Conservation (phyloP, 2,329 filamentous ascomycete species). For the Epichloe amarillans region DNA sequence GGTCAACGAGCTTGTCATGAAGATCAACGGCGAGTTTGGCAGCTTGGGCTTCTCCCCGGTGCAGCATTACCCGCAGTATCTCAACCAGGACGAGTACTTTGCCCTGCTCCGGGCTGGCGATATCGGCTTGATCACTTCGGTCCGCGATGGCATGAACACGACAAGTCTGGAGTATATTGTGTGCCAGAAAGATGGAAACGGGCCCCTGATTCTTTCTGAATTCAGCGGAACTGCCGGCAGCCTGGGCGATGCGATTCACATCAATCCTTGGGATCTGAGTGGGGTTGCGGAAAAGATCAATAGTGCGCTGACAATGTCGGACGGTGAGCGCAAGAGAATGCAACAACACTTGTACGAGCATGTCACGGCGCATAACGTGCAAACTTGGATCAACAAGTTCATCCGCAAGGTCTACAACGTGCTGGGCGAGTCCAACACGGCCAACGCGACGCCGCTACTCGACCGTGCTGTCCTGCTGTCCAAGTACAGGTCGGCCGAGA, state of each 20-base stretch:
- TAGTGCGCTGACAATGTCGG: slow-evolving; percentile 63
- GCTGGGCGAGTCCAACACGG: slow-evolving; percentile 61
- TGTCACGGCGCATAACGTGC: slow-evolving; percentile 74
- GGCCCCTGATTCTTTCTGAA: slow-evolving; percentile 86
- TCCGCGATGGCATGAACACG: slow-evolving; percentile 96
- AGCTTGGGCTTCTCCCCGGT: slow-evolving; percentile 82
- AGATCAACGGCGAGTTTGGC: slow-evolving; percentile 84
- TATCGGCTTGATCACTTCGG: slow-evolving; percentile 87
- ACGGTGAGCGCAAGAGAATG: slow-evolving; percentile 50
- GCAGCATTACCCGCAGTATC: slow-evolving; percentile 88
- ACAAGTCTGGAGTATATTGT: slow-evolving; percentile 91
- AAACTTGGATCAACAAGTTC: slow-evolving; percentile 72
- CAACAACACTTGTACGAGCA: slow-evolving; percentile 68
- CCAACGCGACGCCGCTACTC: slow-evolving; percentile 66
- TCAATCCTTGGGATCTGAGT: slow-evolving; percentile 88
- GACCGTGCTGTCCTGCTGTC: slow-evolving; percentile 60
- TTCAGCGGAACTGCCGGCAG: slow-evolving; percentile 90
- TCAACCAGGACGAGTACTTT: slow-evolving; percentile 84
- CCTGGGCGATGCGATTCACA: slow-evolving; percentile 75
- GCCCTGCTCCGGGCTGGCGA: slow-evolving; percentile 82
- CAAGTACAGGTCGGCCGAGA: slow-evolving; percentile 61
- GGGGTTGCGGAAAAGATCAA: slow-evolving; percentile 78
- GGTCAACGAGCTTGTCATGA: slow-evolving; percentile 79
- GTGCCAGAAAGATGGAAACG: slow-evolving; percentile 75
- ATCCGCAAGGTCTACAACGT: slow-evolving; percentile 69